phyloP scores from a whole-genome alignment of 2,329 filamentous ascomycete genomes.

The Colletotrichum filicis region DNA sequence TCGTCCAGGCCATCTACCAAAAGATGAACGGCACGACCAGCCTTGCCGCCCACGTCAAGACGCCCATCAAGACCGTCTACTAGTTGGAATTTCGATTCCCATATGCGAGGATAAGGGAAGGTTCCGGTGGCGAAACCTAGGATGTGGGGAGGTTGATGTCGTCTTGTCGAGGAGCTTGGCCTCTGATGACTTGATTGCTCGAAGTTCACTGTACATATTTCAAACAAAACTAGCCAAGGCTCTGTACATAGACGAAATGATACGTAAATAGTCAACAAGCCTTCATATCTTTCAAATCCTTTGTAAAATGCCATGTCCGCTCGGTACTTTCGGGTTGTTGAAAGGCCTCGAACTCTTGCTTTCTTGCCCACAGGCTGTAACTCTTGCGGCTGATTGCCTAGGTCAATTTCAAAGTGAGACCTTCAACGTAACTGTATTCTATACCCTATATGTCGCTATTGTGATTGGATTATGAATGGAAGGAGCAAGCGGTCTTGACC shows the following conservation, averaged over 20 bases:
- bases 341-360: background rate
- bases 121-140: no score
- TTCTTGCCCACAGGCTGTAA: background rate
- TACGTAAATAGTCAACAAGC: background rate
- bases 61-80: slow-evolving; percentile 32
- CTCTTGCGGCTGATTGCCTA: no score
- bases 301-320: background rate
- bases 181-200: background rate
- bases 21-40: slow-evolving; percentile 43
- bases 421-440: no score
- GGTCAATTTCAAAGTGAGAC: no score
- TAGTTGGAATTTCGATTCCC: background rate
- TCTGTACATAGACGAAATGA: background rate
- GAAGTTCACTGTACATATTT: background rate
- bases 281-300: background rate
- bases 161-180: background rate
- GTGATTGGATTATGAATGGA: no score
- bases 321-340: background rate
- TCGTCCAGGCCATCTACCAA: slow-evolving; percentile 48
- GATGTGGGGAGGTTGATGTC: background rate
- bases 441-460: no score
- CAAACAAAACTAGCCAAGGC: background rate
- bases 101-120: background rate
- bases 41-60: slow-evolving; percentile 40
- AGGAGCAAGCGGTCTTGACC: no score